Evolutionary conservation across 106 monocot genomes (phyloP), one percentile per base, ranked within the genome.

Genomic region (Dioscorea alata): DNA sequence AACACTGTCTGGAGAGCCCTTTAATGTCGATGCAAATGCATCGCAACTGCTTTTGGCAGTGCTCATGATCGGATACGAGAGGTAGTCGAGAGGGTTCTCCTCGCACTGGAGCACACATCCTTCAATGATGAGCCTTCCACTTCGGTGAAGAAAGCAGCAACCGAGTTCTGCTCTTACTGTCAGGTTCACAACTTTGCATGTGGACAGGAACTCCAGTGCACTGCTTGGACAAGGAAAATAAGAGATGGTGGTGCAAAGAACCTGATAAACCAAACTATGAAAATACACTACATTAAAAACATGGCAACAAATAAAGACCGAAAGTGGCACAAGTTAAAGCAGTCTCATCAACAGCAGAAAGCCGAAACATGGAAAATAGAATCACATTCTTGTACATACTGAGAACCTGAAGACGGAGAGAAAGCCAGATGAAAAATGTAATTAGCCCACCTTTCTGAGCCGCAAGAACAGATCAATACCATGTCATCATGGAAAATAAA

Each of bases 101-200:
- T 93, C 99, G 14, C 99, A 99, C 24, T 90, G 99, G 19, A 99
- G 92, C 61, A 99, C 31, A 60, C 99, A 99, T 14, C 79, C 89
- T 76, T 93, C 90, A 4, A 99, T 87, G 4, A 81, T 99, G 34
- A 99, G 73, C 60, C 81, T 82, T 13, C 99, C 99, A 17, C 78
- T 72, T 4, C 99, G 66, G 77, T 99, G 99, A 50, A 90, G 99
- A 61, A 99, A 80, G 71, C 99, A 99, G 54, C 87, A 99, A 0
- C 99, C 99, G 24, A 99, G 79, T 60, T 92, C 99, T 15, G 87
- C 89, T 78, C 85, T 87, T 31, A 99, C 87, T 1, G 93, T 99
- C 61, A 99, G 67, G 60, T 99, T 99, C 13, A 80, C 76, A 19
- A 99, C 81, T 71, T 99, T 99, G 87, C 99, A 99, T 13, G 89